Base-by-base conservation (phyloP, 192 early-diverging fungal species). In the Radiomyces spectabilis region DNA sequence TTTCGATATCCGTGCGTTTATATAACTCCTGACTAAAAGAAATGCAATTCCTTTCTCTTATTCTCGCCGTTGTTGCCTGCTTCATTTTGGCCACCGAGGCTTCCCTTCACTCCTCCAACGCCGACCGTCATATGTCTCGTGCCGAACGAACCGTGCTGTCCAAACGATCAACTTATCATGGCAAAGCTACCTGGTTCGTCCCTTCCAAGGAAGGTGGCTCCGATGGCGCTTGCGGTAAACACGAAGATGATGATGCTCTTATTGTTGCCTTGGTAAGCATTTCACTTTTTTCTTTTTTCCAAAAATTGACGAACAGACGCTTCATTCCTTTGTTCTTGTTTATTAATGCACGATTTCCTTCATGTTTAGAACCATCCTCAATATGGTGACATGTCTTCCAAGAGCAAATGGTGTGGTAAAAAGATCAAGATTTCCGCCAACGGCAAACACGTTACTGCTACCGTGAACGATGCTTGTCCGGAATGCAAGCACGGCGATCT, bases 401-500 rank as follows among this genome's bases (percentile, higher is more conserved):
- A 55, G 33, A 62, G 62, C 57, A 50, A 51, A 12, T 61, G 50
- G 30, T 69, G 72, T 42, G 66, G 66, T 18, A 49, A 52, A 27
- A 45, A 40, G 12, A 63, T 74, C 53, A 41, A 53, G 37, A 59
- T 74, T 56, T 10, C 32, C 22, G 55, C 35, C 22, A 59, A 59
- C 9, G 59, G 66, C 45, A 69, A 69, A 56, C 53, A 53, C 16
- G 60, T 60, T 38, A 52, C 40, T 21, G 66, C 67, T 24, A 53
- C 47, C 4, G 61, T 69, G 30, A 66, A 60, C 13, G 72, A 74
- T n/a, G 68, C 72, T 24, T 74, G 72, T 63, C 72, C 72, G 37
- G 65, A 34, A 55, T 74, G 72, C 51, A 30, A 15, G 1, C 31
- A 64, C 25, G 59, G 63, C 2, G 53, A 59, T 18, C 51, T 74